Conservation (phyloP, 2,329 filamentous ascomycete species). For the Pyrenophora teres region DNA sequence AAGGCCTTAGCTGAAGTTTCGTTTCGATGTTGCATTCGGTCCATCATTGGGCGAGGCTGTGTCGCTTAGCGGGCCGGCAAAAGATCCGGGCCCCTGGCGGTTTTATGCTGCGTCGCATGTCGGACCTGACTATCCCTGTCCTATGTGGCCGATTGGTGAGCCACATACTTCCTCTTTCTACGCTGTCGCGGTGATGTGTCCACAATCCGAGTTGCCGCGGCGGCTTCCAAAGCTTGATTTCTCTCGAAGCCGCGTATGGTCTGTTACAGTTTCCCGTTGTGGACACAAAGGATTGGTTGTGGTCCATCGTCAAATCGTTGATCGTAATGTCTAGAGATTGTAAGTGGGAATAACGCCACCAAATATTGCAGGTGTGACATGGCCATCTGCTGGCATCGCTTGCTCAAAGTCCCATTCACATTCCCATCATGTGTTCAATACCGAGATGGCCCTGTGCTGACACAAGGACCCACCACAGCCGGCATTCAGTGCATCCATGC, state of each 20-base stretch:
- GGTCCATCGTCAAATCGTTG: conserved; percentile 10
- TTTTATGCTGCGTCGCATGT: conserved; percentile 40
- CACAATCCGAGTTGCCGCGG: conserved; percentile 20
- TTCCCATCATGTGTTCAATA: too few species aligned
- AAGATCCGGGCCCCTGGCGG: conserved; percentile 31
- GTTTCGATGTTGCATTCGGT: conserved; percentile 25
- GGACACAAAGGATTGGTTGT: conserved; percentile 21
- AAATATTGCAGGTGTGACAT: too few species aligned
- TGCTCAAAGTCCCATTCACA: too few species aligned
- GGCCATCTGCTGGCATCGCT: too few species aligned
- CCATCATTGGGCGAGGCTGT: conserved; percentile 32
- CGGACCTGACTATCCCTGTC: conserved; percentile 21
- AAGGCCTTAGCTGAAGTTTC: conserved; percentile 28
- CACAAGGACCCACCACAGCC: too few species aligned
- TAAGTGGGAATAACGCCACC: too few species aligned
- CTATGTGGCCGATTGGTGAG: conserved; percentile 33
- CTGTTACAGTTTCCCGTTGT: conserved; percentile 23
- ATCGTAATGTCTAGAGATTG: background rate
- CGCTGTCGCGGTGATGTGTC: conserved; percentile 17
- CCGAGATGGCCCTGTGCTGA: too few species aligned
- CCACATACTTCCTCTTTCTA: conserved; percentile 14
- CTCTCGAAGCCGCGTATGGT: conserved; percentile 4
- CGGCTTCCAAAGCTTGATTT: conserved; percentile 26
- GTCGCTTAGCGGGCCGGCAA: conserved; percentile 35
- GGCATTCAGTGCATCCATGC: too few species aligned